Base-by-base conservation (phyloP, 1,284 basidiomycete species). In the Irpex sp. region DNA sequence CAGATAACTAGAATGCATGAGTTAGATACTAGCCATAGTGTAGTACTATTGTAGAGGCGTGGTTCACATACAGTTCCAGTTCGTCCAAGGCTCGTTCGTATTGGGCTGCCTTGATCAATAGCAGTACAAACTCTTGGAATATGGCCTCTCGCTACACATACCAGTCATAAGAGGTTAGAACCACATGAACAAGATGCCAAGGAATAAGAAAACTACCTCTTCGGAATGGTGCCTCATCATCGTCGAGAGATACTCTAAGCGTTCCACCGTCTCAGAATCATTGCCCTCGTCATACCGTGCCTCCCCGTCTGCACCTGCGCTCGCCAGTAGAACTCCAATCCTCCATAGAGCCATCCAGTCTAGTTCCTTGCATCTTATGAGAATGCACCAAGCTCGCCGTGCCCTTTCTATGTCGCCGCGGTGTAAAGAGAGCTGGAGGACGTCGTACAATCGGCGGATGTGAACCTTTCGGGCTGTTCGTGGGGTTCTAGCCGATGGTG, bases 281-380 rank as follows among this genome's bases (percentile, higher is more conserved):
- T 1, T 6, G 1, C 1, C 5, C 31, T 34, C 31, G 3, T 34
- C 31, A 6, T 34, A 34, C 31, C 31, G 31, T 34, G 31, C 70
- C 49, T 74, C 63, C n/a, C 72, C 68, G 5, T 19, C 21, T 17
- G 54, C 26, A 59, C 73, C 68, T 34, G 75, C 71, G 55, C 77
- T 79, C 15, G 91, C 76, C 38, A 93, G 74, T 60, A 82, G 76
- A 34, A 94, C 73, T 9, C 88, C 90, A 62, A 85, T 88, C 57
- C 79, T 81, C 94, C 94, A 96, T 72, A 91, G 80, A 11, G 81
- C 74, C 71, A 79, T 85, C 91, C 92, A 94, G 68, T 90, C 78
- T 7, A 94, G 79, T 77, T 96, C 94, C 69, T 89, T 89, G 74
- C 94, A 96, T 66, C 88, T 83, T n/a, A 86, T 83, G 47, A 96